phyloP scores from a whole-genome alignment of 768 basidiomycete genomes.

The Boletus reticulatus region DNA sequence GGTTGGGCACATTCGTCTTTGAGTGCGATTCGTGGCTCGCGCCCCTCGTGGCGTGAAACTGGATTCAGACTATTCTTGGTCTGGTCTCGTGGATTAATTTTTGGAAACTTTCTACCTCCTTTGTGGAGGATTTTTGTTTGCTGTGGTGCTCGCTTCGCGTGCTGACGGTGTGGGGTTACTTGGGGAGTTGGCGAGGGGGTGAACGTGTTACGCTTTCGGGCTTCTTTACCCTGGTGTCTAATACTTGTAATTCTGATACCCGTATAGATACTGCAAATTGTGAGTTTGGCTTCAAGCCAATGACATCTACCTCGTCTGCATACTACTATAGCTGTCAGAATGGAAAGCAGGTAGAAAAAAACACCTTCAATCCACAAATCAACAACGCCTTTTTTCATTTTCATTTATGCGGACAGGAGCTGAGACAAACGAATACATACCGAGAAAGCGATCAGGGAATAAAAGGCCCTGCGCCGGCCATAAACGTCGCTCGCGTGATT shows the following conservation, averaged over 20 bases:
- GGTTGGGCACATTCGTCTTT: conserved; percentile 9
- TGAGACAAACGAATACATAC: conserved; percentile 1
- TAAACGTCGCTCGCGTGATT: too few relatives aligned
- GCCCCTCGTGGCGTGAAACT: conserved; percentile 18
- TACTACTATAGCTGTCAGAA: too few relatives aligned
- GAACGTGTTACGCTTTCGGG: too few relatives aligned
- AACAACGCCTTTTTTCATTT: too few relatives aligned
- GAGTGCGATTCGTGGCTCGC: conserved; percentile 25
- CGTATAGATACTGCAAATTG: too few relatives aligned
- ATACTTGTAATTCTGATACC: too few relatives aligned
- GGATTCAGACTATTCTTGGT: conserved; percentile 26
- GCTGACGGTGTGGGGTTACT: not conserved
- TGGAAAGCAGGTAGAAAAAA: too few relatives aligned
- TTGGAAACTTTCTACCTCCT: conserved; percentile 11
- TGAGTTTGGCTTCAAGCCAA: too few relatives aligned
- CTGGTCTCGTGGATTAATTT: conserved; percentile 19
- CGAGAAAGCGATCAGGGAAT: conserved; percentile 24
- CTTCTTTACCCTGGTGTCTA: too few relatives aligned
- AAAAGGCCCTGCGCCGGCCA: conserved; percentile 25
- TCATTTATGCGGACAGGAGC: not conserved
- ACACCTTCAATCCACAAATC: too few relatives aligned
- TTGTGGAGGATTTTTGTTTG: conserved; percentile 12
- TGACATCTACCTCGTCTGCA: too few relatives aligned
- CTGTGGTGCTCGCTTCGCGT: not conserved
- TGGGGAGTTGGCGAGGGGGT: too few relatives aligned